Base-by-base conservation (phyloP, 2,329 filamentous ascomycete species). In the Aphanocladium album region DNA sequence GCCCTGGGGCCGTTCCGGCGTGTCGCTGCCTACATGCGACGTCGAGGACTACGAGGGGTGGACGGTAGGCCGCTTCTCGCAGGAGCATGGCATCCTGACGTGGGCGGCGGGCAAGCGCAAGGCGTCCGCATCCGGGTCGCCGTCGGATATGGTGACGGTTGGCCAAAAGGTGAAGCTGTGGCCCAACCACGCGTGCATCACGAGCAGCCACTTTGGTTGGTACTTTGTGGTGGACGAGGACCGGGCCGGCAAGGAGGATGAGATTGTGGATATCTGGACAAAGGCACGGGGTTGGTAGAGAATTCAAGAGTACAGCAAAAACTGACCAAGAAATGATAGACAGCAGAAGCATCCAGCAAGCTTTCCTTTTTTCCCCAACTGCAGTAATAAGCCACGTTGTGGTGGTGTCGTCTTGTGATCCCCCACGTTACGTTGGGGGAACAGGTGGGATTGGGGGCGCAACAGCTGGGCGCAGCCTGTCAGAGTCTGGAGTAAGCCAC, bases 171-270 rank as follows among this genome's bases (percentile, higher is more conserved):
- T 93, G 27, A 79, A 85, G 61, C 76, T 93, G 8, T 93, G 88
- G 85, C 89, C 90, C 0, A 93, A 93, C 67, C 90, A 95, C 74
- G 85, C 89, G 39, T 95, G 90, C 70, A 88, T 93, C 66, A 83
- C 89, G 1, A 87, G 88, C 0, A 86, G 86, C 0, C 83, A 84
- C 30, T 90, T 87, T 74, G 85, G 82, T 1, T 90, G 85, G 80
- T 95, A 91, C 74, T 75, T 91, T 21, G 76, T 93, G 37, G 84
- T 93, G 2, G 89, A 93, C 72, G 85, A 83, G 30, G 77, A 81
- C 55, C 74, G 72, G 17, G 74, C 77, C 57, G 80, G 79, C 0
- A 76, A 77, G 23, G 80, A 84, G 65, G 79, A 87, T 62, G 80
- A 83, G 66, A 80, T 90, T 62, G 78, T 90, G n/a, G 90, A 93